phyloP scores from a whole-genome alignment of 441 rosid genomes.

The Eutrema salsugineum region DNA sequence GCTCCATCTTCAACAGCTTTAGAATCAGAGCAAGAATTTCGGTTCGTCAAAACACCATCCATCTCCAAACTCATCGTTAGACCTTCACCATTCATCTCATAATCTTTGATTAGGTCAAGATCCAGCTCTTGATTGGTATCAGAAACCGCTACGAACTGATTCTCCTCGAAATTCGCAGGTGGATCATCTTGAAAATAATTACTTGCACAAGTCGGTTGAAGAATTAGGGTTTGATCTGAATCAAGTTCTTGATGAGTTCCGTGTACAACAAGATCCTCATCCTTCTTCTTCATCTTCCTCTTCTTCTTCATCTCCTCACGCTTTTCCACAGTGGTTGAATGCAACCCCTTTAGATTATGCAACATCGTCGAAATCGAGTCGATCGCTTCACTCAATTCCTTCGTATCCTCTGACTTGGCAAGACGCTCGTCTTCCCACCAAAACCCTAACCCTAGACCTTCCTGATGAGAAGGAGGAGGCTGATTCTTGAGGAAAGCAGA shows the following conservation, averaged over 20 bases:
- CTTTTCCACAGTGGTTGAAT: background rate
- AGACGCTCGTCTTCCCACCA: constrained; percentile 18
- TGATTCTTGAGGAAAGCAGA: constrained; percentile 8
- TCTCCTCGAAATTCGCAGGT: background rate
- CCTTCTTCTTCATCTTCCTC: background rate
- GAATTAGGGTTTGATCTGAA: background rate
- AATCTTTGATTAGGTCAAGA: background rate
- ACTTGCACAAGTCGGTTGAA: background rate
- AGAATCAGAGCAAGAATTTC: background rate
- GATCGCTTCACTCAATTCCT: background rate
- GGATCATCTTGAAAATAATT: background rate
- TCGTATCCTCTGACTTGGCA: background rate
- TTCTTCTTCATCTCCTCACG: background rate
- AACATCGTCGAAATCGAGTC: background rate
- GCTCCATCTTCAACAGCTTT: background rate
- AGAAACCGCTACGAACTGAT: background rate
- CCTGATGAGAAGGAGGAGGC: background rate
- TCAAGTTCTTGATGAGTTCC: background rate
- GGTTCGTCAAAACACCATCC: background rate
- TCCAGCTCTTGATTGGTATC: background rate
- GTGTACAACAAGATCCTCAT: background rate
- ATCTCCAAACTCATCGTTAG: background rate
- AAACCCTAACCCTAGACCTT: background rate
- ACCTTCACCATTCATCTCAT: background rate
- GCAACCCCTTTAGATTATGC: background rate